phyloP scores from a whole-genome alignment of 2,329 filamentous ascomycete species.

The Nannizziopsis barbatae region DNA sequence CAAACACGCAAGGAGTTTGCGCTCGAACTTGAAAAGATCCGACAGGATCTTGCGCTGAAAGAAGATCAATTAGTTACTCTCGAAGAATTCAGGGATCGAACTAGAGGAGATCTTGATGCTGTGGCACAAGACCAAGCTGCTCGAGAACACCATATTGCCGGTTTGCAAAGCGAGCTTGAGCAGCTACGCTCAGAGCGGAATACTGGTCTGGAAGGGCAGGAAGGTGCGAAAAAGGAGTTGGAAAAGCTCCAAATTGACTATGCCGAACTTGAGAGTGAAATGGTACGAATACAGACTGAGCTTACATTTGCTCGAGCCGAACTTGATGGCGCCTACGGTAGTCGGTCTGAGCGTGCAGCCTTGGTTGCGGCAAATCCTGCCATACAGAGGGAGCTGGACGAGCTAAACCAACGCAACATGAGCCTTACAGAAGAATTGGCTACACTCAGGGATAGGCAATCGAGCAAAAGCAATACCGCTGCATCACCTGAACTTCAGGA shows the following conservation, averaged over 20 bases:
- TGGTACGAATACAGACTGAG: slow-evolving; percentile 59
- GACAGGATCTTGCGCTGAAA: slow-evolving; percentile 19
- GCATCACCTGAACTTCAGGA: slow-evolving; percentile 31
- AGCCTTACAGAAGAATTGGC: slow-evolving; percentile 40
- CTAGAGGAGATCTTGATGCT: slow-evolving; percentile 2
- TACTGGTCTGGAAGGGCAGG: slow-evolving; percentile 20
- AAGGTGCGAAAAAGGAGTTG: slow-evolving; percentile 29
- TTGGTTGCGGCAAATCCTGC: slow-evolving; percentile 49
- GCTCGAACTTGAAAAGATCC: slow-evolving; percentile 15
- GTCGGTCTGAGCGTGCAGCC: slow-evolving; percentile 56
- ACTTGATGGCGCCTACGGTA: slow-evolving; percentile 87
- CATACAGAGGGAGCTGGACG: slow-evolving; percentile 50
- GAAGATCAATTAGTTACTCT: slow-evolving; percentile 17
- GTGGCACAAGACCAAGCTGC: slow-evolving; percentile 19
- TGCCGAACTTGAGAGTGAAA: slow-evolving; percentile 48
- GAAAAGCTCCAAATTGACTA: slow-evolving; percentile 40
- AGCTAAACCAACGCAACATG: slow-evolving; percentile 40
- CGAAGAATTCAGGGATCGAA: slow-evolving; percentile 11
- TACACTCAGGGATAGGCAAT: slow-evolving; percentile 27
- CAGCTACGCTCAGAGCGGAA: slow-evolving; percentile 27
- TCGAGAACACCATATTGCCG: slow-evolving; percentile 16
- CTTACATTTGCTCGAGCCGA: slow-evolving; percentile 85
- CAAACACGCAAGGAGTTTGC: slow-evolving; percentile 11
- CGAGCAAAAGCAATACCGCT: slow-evolving; percentile 17
- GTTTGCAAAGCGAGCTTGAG: slow-evolving; percentile 15